Percentiles rank a stretch among this genome's conserved stretches.
Conservation (phyloP, 345 rosid genomes). For the Salix viminalis region DNA sequence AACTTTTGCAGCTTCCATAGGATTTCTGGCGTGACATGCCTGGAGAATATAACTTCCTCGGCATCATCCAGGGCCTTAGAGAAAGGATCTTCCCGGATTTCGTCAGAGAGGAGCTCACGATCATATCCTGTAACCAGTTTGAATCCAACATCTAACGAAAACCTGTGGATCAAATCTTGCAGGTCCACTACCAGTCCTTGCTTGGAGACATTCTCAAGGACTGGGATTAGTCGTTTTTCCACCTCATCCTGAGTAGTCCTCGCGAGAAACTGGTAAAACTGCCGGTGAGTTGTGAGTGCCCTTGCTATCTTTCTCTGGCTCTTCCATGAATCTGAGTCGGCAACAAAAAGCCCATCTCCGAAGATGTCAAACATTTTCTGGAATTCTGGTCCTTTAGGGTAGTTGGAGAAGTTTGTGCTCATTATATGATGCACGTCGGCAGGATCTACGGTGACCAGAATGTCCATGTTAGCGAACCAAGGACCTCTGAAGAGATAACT, state of each 20-base stretch:
- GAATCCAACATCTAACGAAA: constrained; percentile 53
- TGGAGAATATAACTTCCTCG: constrained; percentile 48
- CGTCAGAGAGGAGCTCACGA: constrained; percentile 46
- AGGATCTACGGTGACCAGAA: constrained; percentile 45
- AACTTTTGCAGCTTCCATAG: constrained; percentile 66
- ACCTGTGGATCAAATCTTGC: constrained; percentile 52
- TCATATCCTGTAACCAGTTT: constrained; percentile 52
- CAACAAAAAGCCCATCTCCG: constrained; percentile 57
- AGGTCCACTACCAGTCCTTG: constrained; percentile 38
- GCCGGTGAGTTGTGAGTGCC: constrained; percentile 24
- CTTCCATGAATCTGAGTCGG: constrained; percentile 45
- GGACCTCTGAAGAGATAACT: constrained; percentile 41
- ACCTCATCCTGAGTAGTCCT: constrained; percentile 33
- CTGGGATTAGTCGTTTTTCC: constrained; percentile 36
- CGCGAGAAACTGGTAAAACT: constrained; percentile 30
- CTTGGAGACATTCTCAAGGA: constrained; percentile 38
- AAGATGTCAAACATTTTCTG: constrained; percentile 45
- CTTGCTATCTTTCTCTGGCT: constrained; percentile 39
- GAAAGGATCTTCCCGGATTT: constrained; percentile 38
- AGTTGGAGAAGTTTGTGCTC: constrained; percentile 51
- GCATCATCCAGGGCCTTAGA: constrained; percentile 51
- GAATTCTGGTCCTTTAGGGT: constrained; percentile 55
- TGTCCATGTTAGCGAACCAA: constrained; percentile 28
- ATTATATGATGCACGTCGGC: constrained; percentile 51
- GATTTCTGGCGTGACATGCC: constrained; percentile 47